Percentiles rank a stretch among this genome's conserved stretches.
Conservation (phyloP, 2,329 filamentous ascomycete species). For the Plenodomus biglobosus region DNA sequence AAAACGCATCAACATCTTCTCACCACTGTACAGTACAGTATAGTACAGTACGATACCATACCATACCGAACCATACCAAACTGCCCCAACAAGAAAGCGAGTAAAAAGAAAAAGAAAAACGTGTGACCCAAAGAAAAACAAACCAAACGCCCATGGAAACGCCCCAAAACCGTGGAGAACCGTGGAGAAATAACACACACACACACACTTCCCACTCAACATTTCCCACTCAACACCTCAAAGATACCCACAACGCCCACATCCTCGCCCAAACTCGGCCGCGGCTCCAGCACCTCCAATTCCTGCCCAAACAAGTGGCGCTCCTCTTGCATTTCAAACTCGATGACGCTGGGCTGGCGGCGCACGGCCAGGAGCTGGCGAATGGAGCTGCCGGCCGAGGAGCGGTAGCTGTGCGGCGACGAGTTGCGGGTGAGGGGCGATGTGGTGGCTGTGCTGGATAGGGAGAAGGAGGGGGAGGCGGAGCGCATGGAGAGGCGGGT, state of each 20-base stretch:
- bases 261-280: constrained; percentile 22
- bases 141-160: constrained; percentile 7
- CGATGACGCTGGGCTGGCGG: constrained; percentile 37
- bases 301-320: constrained; percentile 31
- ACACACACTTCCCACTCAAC: constrained; percentile 11
- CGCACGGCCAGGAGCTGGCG: constrained; percentile 37
- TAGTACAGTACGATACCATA: too few species aligned
- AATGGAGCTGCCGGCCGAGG: constrained; percentile 27
- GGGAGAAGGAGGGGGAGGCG: constrained; percentile 21
- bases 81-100: too few species aligned
- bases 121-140: too few species aligned
- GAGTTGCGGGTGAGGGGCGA: constrained; percentile 35
- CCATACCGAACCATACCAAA: too few species aligned
- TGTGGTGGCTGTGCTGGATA: constrained; percentile 29
- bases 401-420: constrained; percentile 32
- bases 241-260: constrained; percentile 43
- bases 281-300: constrained; percentile 38
- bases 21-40: too few species aligned
- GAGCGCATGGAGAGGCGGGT: constrained; percentile 33
- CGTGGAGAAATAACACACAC: too few species aligned
- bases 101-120: too few species aligned
- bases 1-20: too few species aligned
- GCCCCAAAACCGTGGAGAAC: too few species aligned
- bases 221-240: constrained; percentile 42
- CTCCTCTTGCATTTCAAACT: constrained; percentile 43